Conservation (phyloP, 78 protist species). For the Dictyostelium intermedium region DNA sequence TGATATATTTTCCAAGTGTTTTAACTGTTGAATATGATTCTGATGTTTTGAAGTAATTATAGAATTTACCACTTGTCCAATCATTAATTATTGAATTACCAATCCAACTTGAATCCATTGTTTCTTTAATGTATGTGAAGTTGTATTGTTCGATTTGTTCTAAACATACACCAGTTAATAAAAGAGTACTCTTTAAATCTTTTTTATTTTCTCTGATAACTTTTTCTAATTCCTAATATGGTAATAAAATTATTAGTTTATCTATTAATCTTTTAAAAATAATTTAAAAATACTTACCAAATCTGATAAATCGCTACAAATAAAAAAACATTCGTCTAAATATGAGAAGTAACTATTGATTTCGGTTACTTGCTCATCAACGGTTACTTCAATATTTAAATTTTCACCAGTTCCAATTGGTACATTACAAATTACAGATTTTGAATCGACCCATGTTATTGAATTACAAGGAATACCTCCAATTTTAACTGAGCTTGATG, state of each 20-base stretch:
- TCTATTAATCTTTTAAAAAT: too few species aligned
- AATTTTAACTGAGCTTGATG: slow-evolving; percentile 6
- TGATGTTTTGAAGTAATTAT: not conserved
- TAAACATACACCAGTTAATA: not conserved
- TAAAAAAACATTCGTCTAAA: not conserved
- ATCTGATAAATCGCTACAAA: not conserved
- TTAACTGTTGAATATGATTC: not conserved
- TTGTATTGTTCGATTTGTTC: not conserved
- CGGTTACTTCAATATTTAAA: not conserved
- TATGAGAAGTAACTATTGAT: not conserved
- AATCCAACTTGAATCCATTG: not conserved
- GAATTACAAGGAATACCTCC: not conserved
- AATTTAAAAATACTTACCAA: not conserved
- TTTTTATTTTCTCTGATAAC: not conserved
- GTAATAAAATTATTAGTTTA: too few species aligned
- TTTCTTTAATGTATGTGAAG: not conserved
- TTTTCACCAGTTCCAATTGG: slow-evolving; percentile 18
- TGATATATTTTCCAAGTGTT: not conserved
- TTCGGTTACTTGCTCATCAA: not conserved
- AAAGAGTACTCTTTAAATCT: not conserved
- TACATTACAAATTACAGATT: slow-evolving; percentile 10
- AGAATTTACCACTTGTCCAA: not conserved
- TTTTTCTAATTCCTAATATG: not conserved
- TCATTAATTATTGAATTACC: not conserved
- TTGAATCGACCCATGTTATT: not conserved